Evolutionary conservation across 1,139 yeast species (phyloP), one percentile per base, ranked within the genome.

Genomic region (Geotrichum reessii): DNA sequence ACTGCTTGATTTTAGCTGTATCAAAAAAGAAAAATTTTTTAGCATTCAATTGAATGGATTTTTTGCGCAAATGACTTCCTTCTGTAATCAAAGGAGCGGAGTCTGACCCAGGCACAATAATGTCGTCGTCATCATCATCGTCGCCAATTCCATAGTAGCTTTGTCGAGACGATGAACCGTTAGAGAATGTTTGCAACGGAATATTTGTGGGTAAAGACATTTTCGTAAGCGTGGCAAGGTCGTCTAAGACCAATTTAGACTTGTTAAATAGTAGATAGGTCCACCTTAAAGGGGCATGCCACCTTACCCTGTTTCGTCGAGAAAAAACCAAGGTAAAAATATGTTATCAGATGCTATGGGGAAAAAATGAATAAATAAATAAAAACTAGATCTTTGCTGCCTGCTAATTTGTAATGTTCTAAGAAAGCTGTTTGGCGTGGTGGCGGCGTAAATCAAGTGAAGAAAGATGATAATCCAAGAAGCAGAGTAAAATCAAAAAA

Each of bases 231-330:
- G 53, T 24, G 21, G 53, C 42, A 28, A 51, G 47, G 44, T 22
- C 28, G 8, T 28, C 50, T 28, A 52, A 14, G 19, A 40, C 44
- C 55, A 52, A 31, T 14, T 49, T 48, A 28, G 55, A 28, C 42
- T 49, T 37, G 27, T 52, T 52, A 14, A 52, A 25, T 25, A 52
- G 9, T 12, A 44, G 55, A 44, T 25, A 46, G 11, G 55, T 52
- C 55, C 55, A 52, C 55, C 55, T 27, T 9, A 52, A 44, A 24
- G 55, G 55, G 55, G 55, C 55, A 52, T 52, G 47, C 55, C 50
- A 44, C 55, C 55, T 52, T 12, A 52, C 55, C 47, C 55, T 40
- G 55, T 48, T 44, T 27, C 55, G 50, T 49, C 55, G 25, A 8
- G 50, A 21, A 21, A 27, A 52, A 17, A 40, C 50, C 55, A 52